These are phyloP conservation scores for Croton setiger DNA, from an alignment of 441 rosid genomes.

Conservation along the genomic window DNA sequence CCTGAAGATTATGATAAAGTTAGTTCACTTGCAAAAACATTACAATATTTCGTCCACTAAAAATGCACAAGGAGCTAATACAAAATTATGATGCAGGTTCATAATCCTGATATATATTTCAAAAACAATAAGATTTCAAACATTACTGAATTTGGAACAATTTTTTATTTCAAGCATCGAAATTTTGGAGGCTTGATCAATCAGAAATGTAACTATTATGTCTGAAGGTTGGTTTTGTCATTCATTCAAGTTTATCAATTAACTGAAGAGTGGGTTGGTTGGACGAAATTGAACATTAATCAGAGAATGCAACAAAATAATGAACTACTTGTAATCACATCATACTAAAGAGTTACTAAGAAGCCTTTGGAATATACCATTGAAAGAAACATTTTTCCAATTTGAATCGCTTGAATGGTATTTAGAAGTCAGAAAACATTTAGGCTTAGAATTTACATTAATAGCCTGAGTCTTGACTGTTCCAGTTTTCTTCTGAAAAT, in stretches of 20 bases:
- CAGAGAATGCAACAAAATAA: no score
- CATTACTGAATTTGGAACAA: not conserved
- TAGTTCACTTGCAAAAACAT: slow-evolving; percentile 3
- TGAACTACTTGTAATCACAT: no score
- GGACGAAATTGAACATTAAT: no score
- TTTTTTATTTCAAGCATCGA: not conserved
- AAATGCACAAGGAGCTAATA: not conserved
- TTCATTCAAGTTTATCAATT: not conserved
- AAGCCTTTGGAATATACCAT: not conserved
- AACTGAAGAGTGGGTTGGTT: not conserved
- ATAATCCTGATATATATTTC: no score
- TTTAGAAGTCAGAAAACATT: not conserved
- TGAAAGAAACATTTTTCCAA: not conserved
- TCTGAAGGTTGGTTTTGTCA: not conserved
- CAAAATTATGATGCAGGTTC: not conserved
- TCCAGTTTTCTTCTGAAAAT: not conserved
- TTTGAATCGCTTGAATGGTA: not conserved
- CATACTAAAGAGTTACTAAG: not conserved
- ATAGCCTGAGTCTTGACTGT: not conserved
- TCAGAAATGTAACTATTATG: not conserved
- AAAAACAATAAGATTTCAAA: not conserved
- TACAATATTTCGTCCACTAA: not conserved
- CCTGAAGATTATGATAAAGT: slow-evolving; percentile 40
- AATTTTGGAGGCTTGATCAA: not conserved
- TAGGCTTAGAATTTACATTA: not conserved